phyloP scores from a whole-genome alignment of 176 grass and related monocot genomes.

The Aegilops bicornis region DNA sequence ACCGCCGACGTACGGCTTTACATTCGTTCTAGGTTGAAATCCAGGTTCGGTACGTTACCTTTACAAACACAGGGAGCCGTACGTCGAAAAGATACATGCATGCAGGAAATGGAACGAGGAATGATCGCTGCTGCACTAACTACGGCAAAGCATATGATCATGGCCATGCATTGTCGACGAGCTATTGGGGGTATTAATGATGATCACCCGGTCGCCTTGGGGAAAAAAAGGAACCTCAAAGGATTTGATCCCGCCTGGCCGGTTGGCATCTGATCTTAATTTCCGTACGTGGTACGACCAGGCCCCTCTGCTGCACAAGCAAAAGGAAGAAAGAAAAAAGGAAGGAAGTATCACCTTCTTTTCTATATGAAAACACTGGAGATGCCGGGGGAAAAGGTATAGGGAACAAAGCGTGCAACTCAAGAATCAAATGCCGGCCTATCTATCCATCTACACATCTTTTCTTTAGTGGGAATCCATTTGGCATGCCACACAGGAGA shows the following conservation, averaged over 20 bases:
- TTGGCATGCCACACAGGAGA: conserved; percentile 33
- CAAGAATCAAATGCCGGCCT: conserved; percentile 52
- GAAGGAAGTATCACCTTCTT: neutral
- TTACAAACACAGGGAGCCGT: neutral
- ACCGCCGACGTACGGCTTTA: neutral
- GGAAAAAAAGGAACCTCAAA: conserved; percentile 44
- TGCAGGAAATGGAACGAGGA: conserved; percentile 1
- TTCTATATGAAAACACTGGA: neutral
- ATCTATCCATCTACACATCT: conserved; percentile 41
- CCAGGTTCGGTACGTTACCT: conserved; percentile 55
- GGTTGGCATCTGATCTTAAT: conserved; percentile 56
- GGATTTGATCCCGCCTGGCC: conserved; percentile 44
- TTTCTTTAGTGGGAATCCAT: conserved; percentile 69
- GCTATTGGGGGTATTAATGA: conserved; percentile 57
- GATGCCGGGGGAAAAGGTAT: too few relatives aligned
- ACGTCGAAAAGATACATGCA: conserved; percentile 29
- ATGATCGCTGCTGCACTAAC: conserved; percentile 51
- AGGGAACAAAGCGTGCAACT: neutral
- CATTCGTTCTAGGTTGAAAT: conserved; percentile 75
- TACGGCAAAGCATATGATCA: conserved; percentile 18
- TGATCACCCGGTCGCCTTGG: conserved; percentile 20
- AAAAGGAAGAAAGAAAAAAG: conserved; percentile 34
- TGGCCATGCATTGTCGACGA: neutral
- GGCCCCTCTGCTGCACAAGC: conserved; percentile 49
- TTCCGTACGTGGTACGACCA: conserved; percentile 54